Conservation (phyloP, 148 eudicot genomes). For the Heliosperma pusillum region DNA sequence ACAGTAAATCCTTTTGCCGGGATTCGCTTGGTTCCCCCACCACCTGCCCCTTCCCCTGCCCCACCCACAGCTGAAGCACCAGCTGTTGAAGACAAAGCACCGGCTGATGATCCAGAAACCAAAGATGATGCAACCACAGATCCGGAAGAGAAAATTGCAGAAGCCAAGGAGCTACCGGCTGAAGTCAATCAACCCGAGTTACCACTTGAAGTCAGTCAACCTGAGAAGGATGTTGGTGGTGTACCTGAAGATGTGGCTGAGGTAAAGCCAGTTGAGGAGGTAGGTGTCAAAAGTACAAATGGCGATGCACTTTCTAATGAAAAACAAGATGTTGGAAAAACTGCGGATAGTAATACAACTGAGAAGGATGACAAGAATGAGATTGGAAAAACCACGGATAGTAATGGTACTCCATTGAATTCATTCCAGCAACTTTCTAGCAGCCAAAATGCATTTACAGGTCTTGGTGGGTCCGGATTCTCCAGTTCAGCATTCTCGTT, state of each 20-base stretch:
- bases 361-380: conserved; percentile 2
- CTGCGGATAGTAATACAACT: background rate
- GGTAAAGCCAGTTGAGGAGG: conserved; percentile 26
- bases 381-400: conserved; percentile 1
- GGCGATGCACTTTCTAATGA: conserved; percentile 1
- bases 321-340: background rate
- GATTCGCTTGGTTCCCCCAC: conserved; percentile 58
- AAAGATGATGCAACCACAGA: conserved; percentile 32
- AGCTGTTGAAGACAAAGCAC: conserved; percentile 26
- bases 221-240: conserved; percentile 27
- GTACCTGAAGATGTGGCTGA: conserved; percentile 28
- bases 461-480: conserved; percentile 80
- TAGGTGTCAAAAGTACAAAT: background rate
- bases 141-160: conserved; percentile 25
- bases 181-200: conserved; percentile 27
- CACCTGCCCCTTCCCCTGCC: conserved; percentile 24
- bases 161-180: conserved; percentile 28
- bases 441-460: conserved; percentile 88
- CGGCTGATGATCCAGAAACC: conserved; percentile 31
- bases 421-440: conserved; percentile 90
- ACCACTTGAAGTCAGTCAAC: conserved; percentile 20
- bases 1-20: conserved; percentile 84
- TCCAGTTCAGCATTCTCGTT: conserved; percentile 74
- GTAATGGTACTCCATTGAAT: conserved; percentile 33
- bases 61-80: conserved; percentile 29